Base-by-base conservation (phyloP, 441 rosid species). In the Melastoma candidum region DNA sequence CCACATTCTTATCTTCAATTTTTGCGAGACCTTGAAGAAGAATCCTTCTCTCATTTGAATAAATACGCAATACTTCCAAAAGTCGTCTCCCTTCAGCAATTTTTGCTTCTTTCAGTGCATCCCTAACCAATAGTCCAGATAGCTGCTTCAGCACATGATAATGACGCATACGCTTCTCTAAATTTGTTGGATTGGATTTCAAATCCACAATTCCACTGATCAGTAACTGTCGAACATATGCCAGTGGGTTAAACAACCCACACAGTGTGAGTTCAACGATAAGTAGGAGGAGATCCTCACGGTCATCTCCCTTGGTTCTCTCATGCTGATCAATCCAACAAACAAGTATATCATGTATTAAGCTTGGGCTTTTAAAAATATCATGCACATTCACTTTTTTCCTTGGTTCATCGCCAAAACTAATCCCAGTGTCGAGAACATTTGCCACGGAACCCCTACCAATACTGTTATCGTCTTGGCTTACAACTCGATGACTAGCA, bases 251-350 rank as follows among this genome's bases (percentile, higher is more conserved):
- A 65, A 95, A 90, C 51, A 95, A 80, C 53, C 99, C 97, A 70
- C 82, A 76, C 3, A 74, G 84, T 57, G 84, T 63, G 56, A 95
- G 96, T 68, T 95, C 99, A 61, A 78, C 77, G 8, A 86, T 58
- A 41, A 95, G 80, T 49, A 86, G 80, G 70, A 82, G 98, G 74
- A 90, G 69, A 52, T 83, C 78, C 72, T 85, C 85, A 64, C 73
- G 64, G 61, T 96, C 95, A 65, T 81, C 85, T 58, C 90, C 84
- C 63, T 67, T 82, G 54, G 75, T 81, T 51, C 76, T 80, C 68
- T 88, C 97, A 61, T 95, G 97, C 70, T 90, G 99, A 77, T 95
- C 99, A 44, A 95, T 87, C 98, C 98, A 95, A 66, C 98, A 95
- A 32, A 90, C 97, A 48, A 86, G 68, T 72, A 84, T 77, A 73